A percentile compares a stretch with the other conserved stretches of the same genome.
phyloP scores from a whole-genome alignment of 768 basidiomycete species.

The Leucocoprinus birnbaumii region DNA sequence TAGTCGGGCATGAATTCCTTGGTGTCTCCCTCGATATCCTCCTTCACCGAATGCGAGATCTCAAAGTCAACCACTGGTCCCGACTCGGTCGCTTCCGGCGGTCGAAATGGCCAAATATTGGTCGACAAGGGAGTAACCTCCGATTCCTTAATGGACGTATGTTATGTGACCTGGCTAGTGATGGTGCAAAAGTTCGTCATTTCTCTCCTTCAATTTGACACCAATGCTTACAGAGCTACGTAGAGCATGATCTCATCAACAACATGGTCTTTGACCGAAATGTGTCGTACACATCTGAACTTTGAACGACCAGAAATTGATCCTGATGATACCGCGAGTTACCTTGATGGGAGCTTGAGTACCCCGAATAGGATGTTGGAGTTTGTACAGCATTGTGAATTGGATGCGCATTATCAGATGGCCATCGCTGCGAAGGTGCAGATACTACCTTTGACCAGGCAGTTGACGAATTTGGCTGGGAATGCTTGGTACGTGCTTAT shows the following conservation, averaged over 20 bases:
- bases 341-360: conserved; percentile 81
- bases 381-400: conserved; percentile 91
- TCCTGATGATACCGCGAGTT: conserved; percentile 89
- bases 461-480: conserved; percentile 93
- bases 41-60: conserved; percentile 85
- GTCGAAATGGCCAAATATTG: conserved; percentile 77
- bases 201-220: background rate
- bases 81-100: conserved; percentile 88
- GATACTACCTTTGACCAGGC: conserved; percentile 87
- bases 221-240: too few species aligned
- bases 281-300: conserved; percentile 89
- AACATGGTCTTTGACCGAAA: conserved; percentile 97
- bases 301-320: conserved; percentile 91
- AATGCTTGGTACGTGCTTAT: conserved; percentile 78
- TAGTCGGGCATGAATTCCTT: conserved; percentile 93
- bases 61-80: conserved; percentile 93
- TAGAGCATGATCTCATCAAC: conserved; percentile 97
- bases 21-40: conserved; percentile 89
- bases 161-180: conserved; percentile 90
- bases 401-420: conserved; percentile 97
- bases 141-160: conserved; percentile 82
- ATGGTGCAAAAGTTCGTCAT: conserved; percentile 81
- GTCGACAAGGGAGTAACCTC: conserved; percentile 81
- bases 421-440: conserved; percentile 94
- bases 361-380: conserved; percentile 77